Evolutionary conservation across 192 early-diverging fungal genomes (phyloP).

Genomic region (Entrophospora sp.): DNA sequence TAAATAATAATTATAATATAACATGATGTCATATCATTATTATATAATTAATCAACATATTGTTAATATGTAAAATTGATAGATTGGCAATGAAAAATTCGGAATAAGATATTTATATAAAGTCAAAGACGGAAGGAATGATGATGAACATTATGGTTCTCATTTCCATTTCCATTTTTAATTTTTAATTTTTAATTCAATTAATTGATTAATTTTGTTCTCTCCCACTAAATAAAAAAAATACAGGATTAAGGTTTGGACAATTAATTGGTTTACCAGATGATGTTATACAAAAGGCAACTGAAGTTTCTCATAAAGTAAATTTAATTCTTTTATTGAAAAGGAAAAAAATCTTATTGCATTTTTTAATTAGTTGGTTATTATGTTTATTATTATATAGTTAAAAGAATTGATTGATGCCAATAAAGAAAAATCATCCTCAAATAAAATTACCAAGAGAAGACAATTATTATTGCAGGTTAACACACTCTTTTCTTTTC

Average conservation of each 20-base stretch:
- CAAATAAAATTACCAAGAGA: slow-evolving; percentile 21
- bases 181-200: too few species aligned
- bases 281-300: slow-evolving; percentile 25
- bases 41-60: too few species aligned
- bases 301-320: slow-evolving; percentile 27
- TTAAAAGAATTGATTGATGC: slow-evolving; percentile 14
- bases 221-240: too few species aligned
- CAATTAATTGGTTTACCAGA: slow-evolving; percentile 26
- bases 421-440: slow-evolving; percentile 8
- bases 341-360: not conserved
- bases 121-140: slow-evolving; percentile 36
- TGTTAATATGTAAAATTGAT: too few species aligned
- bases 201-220: too few species aligned
- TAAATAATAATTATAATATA: too few species aligned
- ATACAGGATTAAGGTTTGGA: slow-evolving; percentile 41
- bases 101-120: slow-evolving; percentile 44
- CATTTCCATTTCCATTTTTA: too few species aligned
- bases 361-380: not conserved
- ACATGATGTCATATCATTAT: too few species aligned
- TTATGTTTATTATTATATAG: not conserved
- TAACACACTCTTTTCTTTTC: not conserved
- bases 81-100: slow-evolving; percentile 22
- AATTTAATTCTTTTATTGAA: slow-evolving; percentile 10
- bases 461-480: slow-evolving; percentile 15
- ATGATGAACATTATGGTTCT: slow-evolving; percentile 42